Percentiles rank a stretch among this genome's conserved stretches.
phyloP scores from a whole-genome alignment of 306 rosid species.

The Alnus rubra region DNA sequence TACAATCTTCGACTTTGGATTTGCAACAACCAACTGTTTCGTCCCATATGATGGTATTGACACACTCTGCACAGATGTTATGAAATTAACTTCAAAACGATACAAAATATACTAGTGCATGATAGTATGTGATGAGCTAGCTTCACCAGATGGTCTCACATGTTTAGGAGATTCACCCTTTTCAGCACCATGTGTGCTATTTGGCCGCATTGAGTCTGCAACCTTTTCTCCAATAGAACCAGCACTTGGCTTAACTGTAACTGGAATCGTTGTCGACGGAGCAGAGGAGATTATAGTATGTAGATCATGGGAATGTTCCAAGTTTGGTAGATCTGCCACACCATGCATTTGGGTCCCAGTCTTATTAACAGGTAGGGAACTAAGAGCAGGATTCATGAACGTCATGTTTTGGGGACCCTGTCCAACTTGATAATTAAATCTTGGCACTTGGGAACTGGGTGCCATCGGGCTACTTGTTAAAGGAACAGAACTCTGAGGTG shows the following conservation, averaged over 20 bases:
- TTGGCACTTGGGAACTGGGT: conserved; percentile 60
- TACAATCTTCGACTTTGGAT: too few relatives aligned
- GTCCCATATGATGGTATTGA: conserved; percentile 2
- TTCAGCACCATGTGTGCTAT: conserved; percentile 37
- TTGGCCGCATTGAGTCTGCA: conserved; percentile 36
- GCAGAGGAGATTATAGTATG: too few relatives aligned
- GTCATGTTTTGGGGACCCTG: conserved; percentile 58
- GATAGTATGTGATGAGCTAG: conserved; percentile 18
- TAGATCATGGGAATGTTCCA: too few relatives aligned
- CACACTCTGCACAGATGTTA: too few relatives aligned
- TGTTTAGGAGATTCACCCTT: conserved; percentile 47
- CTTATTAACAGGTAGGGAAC: conserved; percentile 18
- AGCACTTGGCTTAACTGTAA: conserved; percentile 50
- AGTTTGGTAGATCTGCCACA: too few relatives aligned
- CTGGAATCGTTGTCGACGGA: conserved; percentile 39
- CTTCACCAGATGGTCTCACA: conserved; percentile 40
- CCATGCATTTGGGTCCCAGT: too few relatives aligned
- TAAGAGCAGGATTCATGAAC: conserved; percentile 46
- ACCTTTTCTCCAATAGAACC: conserved; percentile 40
- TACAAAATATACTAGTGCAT: too few relatives aligned
- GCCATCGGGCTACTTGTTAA: conserved; percentile 56
- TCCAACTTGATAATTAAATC: conserved; percentile 18
- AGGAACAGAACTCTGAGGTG: conserved; percentile 55
- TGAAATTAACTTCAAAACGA: too few relatives aligned
- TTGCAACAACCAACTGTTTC: too few relatives aligned